Conservation (phyloP, 2,329 filamentous ascomycete genomes). For the Coniochaeta sp. region DNA sequence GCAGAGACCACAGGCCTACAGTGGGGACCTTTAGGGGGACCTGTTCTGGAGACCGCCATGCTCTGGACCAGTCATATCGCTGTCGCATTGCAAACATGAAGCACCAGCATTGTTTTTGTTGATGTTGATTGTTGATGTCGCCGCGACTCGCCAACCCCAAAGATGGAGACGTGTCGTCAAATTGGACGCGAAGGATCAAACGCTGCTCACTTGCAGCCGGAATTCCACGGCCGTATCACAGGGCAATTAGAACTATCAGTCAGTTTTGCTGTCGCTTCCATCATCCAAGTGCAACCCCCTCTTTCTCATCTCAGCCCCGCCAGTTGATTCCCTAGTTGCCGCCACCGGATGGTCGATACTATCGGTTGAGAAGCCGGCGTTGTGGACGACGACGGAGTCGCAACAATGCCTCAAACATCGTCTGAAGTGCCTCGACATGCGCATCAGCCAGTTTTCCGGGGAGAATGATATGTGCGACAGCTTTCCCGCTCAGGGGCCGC, state of each 20-base stretch:
- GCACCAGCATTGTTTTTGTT: conserved; percentile 19
- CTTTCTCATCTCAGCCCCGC: background rate
- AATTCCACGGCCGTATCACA: background rate
- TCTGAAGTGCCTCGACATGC: background rate
- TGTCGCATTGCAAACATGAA: conserved; percentile 15
- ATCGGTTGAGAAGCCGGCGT: background rate
- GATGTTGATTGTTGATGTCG: conserved; percentile 3
- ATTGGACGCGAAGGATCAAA: background rate
- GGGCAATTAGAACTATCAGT: too few relatives aligned
- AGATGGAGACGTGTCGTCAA: background rate
- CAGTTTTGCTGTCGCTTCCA: background rate
- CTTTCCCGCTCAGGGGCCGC: background rate
- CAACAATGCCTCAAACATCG: too few relatives aligned
- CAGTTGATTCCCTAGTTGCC: too few relatives aligned
- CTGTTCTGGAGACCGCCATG: background rate
- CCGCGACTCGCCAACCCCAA: background rate
- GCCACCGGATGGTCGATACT: background rate
- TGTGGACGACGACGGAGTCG: too few relatives aligned
- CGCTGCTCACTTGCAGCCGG: background rate
- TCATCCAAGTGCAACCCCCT: background rate
- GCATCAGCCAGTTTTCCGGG: background rate
- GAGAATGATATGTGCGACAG: background rate
- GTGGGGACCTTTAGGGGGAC: background rate
- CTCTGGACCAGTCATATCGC: conserved; percentile 17
- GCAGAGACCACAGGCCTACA: background rate